Evolutionary conservation across 352 stramenopile species (phyloP), one percentile per base, ranked within the genome.

Genomic region (Phytophthora fragariaefolia): DNA sequence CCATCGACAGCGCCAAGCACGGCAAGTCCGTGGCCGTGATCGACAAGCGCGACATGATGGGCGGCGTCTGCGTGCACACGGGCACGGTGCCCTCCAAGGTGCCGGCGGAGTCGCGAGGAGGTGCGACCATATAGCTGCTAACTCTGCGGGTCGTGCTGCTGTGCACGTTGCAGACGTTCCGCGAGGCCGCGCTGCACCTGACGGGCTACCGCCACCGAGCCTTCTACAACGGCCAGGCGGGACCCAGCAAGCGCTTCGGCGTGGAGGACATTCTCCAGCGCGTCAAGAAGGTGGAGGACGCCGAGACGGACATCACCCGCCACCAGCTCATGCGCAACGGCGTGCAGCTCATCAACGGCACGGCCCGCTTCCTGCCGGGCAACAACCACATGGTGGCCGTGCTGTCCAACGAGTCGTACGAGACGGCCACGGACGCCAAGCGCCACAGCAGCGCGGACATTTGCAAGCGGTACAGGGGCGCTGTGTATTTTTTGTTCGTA

Each of bases 1-100:
- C 91, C 32, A 93, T 97, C 49, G 91, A 97, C 66, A 90, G 85
- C 64, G 89, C 87, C 63, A 97, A 96, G 66, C 74, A 86, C 63
- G 91, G 91, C 59, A 88, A 92, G 49, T 87, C 72, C 47, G 87
- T 95, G 46, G 85, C 85, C 17, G 80, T 97, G 46, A 89, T 97
- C 52, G 90, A 97, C 79, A 97, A 97, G 77, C 76, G 73, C 27
- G 87, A 92, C 58, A 96, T 97, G 91, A 60, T 88, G 36, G 90
- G 91, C 17, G 91, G 90, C 13, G 91, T 97, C 28, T 97, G 91
- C 64, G 81, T 97, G 47, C 90, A 97, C 66, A 97, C 91, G 20
- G 91, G 91, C 54, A 97, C 91, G 0, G 80, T 97, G 27, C 91
- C 91, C 1, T 93, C 79, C 61, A 95, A 95, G 80, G 84, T 91